Conservation (phyloP, 2,329 filamentous ascomycete genomes). For the Didymella glomerata region DNA sequence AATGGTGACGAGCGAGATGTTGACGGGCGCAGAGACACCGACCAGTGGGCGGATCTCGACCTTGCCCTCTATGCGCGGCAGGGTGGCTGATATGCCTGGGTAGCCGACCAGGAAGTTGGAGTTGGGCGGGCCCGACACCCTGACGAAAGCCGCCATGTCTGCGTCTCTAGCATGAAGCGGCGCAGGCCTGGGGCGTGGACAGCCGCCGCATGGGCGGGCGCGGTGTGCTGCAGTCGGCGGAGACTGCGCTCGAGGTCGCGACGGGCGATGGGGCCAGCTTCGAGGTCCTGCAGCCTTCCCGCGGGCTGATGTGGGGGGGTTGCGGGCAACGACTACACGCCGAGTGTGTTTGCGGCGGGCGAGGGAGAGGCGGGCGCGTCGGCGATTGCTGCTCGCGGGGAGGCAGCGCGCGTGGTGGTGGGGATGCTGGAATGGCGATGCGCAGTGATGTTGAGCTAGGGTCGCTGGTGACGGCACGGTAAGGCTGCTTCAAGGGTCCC, state of each 20-base stretch:
- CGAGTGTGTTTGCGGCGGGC: conserved; percentile 3
- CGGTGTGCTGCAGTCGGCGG: conserved; percentile 13
- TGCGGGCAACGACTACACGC: neutral
- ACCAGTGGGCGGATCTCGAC: conserved; percentile 91
- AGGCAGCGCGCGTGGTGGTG: conserved; percentile 5
- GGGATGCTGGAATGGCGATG: conserved; percentile 1
- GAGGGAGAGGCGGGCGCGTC: neutral
- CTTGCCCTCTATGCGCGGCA: conserved; percentile 96
- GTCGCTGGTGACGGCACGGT: conserved; percentile 6
- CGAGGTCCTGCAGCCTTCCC: conserved; percentile 25
- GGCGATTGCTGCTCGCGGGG: conserved; percentile 7
- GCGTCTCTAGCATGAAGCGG: conserved; percentile 35
- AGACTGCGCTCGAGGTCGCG: neutral
- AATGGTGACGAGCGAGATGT: conserved; percentile 92
- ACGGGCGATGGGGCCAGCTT: neutral
- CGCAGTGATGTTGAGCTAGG: conserved; percentile 11
- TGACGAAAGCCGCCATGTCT: conserved; percentile 76
- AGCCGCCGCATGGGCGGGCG: conserved; percentile 48
- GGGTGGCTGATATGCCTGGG: conserved; percentile 94
- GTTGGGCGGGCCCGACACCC: conserved; percentile 96
- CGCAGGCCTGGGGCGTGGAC: conserved; percentile 46
- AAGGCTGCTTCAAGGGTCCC: conserved; percentile 10
- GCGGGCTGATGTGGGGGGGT: conserved; percentile 37
- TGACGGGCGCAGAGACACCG: conserved; percentile 87
- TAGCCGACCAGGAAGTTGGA: conserved; percentile 97